phyloP scores from a whole-genome alignment of 2,329 filamentous ascomycete genomes.

The Cercospora janseana region DNA sequence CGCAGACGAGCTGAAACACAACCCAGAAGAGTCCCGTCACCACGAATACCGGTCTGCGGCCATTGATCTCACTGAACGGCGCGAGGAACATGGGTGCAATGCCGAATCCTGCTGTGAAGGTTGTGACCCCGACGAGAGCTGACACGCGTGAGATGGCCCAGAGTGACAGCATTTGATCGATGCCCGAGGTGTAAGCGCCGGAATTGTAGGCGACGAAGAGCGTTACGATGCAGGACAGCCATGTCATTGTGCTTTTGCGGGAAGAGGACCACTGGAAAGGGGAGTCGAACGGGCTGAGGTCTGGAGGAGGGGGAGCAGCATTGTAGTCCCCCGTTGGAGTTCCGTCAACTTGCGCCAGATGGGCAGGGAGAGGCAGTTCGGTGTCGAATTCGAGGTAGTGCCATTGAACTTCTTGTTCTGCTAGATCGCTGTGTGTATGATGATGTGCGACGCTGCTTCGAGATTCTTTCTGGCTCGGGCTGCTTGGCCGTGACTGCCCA shows the following conservation, averaged over 20 bases:
- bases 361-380: slow-evolving; percentile 50
- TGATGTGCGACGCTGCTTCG: slow-evolving; percentile 19
- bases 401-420: slow-evolving; percentile 47
- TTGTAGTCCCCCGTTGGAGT: slow-evolving; percentile 27
- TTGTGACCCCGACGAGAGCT: slow-evolving; percentile 72
- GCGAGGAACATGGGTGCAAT: slow-evolving; percentile 84
- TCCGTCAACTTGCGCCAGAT: slow-evolving; percentile 30
- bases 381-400: slow-evolving; percentile 64
- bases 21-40: slow-evolving; percentile 70
- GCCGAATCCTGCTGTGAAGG: slow-evolving; percentile 78
- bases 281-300: slow-evolving; percentile 64
- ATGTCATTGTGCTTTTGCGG: slow-evolving; percentile 69
- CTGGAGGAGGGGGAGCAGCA: slow-evolving; percentile 57
- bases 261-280: slow-evolving; percentile 70
- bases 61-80: slow-evolving; percentile 78
- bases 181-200: slow-evolving; percentile 73
- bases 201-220: slow-evolving; percentile 72
- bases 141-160: slow-evolving; percentile 66
- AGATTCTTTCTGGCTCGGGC: slow-evolving; percentile 18
- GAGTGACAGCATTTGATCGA: slow-evolving; percentile 62
- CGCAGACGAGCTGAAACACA: slow-evolving; percentile 69
- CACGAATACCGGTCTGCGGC: slow-evolving; percentile 78
- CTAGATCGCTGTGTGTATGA: background rate
- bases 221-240: slow-evolving; percentile 73
- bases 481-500: background rate